Conservation (phyloP, 2,329 filamentous ascomycete genomes). For the Rhynchosporium graminicola region DNA sequence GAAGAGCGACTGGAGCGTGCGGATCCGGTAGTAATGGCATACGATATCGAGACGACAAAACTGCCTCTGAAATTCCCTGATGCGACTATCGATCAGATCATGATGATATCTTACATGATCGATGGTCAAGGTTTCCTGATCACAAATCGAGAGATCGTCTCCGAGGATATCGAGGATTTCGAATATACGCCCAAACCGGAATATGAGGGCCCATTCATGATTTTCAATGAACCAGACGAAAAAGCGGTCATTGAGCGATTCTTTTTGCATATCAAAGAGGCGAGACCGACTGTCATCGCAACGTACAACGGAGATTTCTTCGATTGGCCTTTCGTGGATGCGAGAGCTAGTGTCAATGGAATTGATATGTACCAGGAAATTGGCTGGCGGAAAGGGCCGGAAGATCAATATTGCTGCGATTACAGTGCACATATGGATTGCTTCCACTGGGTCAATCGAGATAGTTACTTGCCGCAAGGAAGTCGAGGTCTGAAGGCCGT, state of each 20-base stretch:
- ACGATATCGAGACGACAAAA: slow-evolving; percentile 97
- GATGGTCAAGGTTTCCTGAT: slow-evolving; percentile 97
- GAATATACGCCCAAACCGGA: slow-evolving; percentile 98
- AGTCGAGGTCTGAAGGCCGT: slow-evolving; percentile 97
- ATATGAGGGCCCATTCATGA: slow-evolving; percentile 92
- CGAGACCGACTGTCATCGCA: slow-evolving; percentile 91
- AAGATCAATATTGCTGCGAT: slow-evolving; percentile 94
- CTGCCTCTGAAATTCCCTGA: slow-evolving; percentile 96
- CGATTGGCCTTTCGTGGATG: slow-evolving; percentile 99
- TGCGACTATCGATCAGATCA: slow-evolving; percentile 90
- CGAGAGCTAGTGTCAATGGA: slow-evolving; percentile 86
- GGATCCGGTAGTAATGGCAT: slow-evolving; percentile 98
- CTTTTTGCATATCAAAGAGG: slow-evolving; percentile 93
- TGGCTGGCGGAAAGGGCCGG: slow-evolving; percentile 90
- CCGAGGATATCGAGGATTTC: slow-evolving; percentile 95
- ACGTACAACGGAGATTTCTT: slow-evolving; percentile 99
- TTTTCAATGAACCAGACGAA: slow-evolving; percentile 97
- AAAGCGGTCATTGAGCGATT: slow-evolving; percentile 86
- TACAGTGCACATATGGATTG: slow-evolving; percentile 99
- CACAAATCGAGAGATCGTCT: slow-evolving; percentile 96
- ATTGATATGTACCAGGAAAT: slow-evolving; percentile 99
- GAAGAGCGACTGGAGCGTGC: slow-evolving; percentile 86
- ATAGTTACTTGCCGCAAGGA: slow-evolving; percentile 95
- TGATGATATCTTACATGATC: slow-evolving; percentile 99
- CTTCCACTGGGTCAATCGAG: slow-evolving; percentile 98